These are phyloP conservation scores for Hygrophorus pudorinus DNA, from an alignment of 768 basidiomycete species.

Conservation along the genomic window DNA sequence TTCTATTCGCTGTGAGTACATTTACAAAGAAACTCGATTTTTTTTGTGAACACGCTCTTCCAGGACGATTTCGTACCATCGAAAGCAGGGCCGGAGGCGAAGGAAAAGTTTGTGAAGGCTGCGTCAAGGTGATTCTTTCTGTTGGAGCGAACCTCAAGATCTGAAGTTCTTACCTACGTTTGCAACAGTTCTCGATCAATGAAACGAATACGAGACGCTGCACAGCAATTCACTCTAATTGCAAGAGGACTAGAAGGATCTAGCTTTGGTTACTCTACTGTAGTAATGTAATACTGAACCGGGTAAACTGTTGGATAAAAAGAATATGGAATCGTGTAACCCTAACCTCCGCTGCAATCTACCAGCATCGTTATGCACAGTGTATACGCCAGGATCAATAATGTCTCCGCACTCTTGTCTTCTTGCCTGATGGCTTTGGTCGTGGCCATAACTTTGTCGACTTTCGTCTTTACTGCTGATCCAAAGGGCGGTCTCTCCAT, in stretches of 20 bases:
- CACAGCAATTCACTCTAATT: constrained; percentile 80
- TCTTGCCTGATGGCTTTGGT: constrained; percentile 68
- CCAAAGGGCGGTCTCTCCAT: constrained; percentile 51
- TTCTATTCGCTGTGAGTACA: constrained; percentile 51
- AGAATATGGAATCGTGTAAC: too few species aligned
- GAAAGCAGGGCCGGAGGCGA: constrained; percentile 64
- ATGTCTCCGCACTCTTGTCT: constrained; percentile 61
- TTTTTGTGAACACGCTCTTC: constrained; percentile 1
- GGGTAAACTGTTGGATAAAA: too few species aligned
- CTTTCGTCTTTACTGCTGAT: constrained; percentile 50
- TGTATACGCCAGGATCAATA: constrained; percentile 61
- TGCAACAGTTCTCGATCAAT: constrained; percentile 52
- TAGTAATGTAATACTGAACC: constrained; percentile 42
- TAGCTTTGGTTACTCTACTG: constrained; percentile 74
- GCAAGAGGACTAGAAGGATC: constrained; percentile 79
- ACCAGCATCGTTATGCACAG: constrained; percentile 56
- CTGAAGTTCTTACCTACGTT: background rate
- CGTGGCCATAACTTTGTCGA: constrained; percentile 62
- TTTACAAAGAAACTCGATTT: background rate
- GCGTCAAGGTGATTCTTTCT: constrained; percentile 45
- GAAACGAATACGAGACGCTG: constrained; percentile 70
- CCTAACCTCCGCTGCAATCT: background rate
- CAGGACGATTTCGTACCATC: constrained; percentile 69
- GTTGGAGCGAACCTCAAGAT: too few species aligned
- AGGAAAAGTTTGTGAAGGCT: constrained; percentile 68